A percentile compares a stretch with the other conserved stretches of the same genome.
phyloP scores from a whole-genome alignment of 2,329 filamentous ascomycete species.

The Akanthomyces muscarius region DNA sequence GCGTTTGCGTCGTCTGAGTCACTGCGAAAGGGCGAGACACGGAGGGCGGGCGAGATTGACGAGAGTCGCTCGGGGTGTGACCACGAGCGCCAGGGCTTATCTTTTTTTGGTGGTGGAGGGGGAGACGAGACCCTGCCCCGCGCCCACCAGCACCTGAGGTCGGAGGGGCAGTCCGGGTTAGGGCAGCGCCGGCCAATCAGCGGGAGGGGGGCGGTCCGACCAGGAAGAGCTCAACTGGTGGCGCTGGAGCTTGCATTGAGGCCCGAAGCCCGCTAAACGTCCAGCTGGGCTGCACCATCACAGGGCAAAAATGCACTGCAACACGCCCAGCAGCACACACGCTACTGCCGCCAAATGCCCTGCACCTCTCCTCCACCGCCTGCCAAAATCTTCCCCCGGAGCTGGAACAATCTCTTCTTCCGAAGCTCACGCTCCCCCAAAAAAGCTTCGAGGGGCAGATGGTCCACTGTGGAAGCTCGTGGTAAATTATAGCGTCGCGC shows the following conservation, averaged over 20 bases:
- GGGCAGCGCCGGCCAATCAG: constrained; percentile 14
- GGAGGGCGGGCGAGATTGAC: constrained; percentile 9
- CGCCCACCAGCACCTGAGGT: constrained; percentile 5
- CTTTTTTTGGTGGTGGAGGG: constrained; percentile 17
- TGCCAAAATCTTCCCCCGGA: background rate
- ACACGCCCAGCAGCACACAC: background rate
- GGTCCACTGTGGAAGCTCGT: constrained; percentile 18
- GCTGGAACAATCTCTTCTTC: constrained; percentile 16
- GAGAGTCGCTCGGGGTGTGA: constrained; percentile 8
- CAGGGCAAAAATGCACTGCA: background rate
- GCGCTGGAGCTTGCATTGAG: background rate
- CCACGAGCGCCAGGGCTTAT: constrained; percentile 10
- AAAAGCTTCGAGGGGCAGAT: constrained; percentile 18
- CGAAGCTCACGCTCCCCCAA: constrained; percentile 9
- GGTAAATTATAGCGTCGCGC: constrained; percentile 15
- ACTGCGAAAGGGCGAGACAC: constrained; percentile 10
- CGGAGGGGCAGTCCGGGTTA: constrained; percentile 16
- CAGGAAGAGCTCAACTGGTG: background rate
- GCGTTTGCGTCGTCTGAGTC: constrained; percentile 11
- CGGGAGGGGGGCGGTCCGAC: background rate
- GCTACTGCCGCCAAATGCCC: background rate
- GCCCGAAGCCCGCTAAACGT: background rate
- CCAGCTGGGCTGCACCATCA: background rate
- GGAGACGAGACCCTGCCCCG: constrained; percentile 17
- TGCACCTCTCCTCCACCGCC: background rate